Conservation (phyloP, 495 filamentous ascomycete genomes). For the Hypoxylon fragiforme region DNA sequence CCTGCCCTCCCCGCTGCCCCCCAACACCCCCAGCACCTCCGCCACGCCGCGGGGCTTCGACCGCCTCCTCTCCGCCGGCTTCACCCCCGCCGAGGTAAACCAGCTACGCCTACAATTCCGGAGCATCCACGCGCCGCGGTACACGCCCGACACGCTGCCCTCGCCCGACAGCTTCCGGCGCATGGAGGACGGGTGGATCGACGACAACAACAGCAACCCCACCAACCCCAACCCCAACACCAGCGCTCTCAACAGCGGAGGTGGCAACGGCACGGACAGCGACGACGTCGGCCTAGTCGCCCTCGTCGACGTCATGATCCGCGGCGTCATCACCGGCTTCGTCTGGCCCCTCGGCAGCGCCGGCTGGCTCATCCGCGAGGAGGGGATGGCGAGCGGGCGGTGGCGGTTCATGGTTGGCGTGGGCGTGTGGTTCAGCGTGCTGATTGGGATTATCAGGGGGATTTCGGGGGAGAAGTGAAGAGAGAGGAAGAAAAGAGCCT, state of each 20-base stretch:
- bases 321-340: constrained; percentile 87
- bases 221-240: constrained; percentile 34
- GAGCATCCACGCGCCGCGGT: constrained; percentile 71
- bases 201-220: constrained; percentile 59
- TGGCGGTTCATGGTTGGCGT: constrained; percentile 82
- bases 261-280: constrained; percentile 45
- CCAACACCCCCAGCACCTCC: constrained; percentile 46
- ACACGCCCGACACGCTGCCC: constrained; percentile 87
- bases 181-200: constrained; percentile 94
- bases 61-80: constrained; percentile 75
- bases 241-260: too few relatives aligned
- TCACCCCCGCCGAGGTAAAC: constrained; percentile 78
- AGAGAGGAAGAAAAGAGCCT: too few relatives aligned
- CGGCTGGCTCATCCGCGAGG: constrained; percentile 82
- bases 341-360: constrained; percentile 89
- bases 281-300: constrained; percentile 51
- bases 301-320: constrained; percentile 78
- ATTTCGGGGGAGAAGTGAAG: constrained; percentile 40
- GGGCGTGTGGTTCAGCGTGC: constrained; percentile 63
- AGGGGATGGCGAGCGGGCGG: constrained; percentile 82
- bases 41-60: constrained; percentile 86
- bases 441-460: constrained; percentile 46
- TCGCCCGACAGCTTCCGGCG: constrained; percentile 53
- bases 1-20: background rate
- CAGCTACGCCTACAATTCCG: constrained; percentile 84